Evolutionary conservation across 306 rosid genomes (phyloP).

Genomic region (Fagus sylvatica): DNA sequence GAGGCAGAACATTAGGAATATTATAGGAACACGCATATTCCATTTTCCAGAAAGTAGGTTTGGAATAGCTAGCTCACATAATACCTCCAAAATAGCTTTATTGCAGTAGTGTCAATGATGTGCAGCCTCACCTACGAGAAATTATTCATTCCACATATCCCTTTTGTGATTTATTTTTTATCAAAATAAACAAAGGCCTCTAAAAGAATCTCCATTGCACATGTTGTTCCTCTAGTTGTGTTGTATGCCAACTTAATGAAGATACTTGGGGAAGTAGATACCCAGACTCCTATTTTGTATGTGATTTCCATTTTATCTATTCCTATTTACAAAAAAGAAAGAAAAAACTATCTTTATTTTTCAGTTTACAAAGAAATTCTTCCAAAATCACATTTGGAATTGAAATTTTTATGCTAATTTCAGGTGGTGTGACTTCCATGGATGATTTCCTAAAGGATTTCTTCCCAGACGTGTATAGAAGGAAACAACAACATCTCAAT

Average conservation of each 20-base stretch:
- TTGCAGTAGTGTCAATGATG: conserved; percentile 10
- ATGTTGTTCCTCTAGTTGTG: too few relatives aligned
- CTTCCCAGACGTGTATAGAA: conserved; percentile 67
- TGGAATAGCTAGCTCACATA: not conserved
- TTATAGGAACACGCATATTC: not conserved
- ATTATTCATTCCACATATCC: not conserved
- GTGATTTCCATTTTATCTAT: not conserved
- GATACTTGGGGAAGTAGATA: too few relatives aligned
- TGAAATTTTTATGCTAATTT: conserved; percentile 1
- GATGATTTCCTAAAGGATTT: conserved; percentile 78
- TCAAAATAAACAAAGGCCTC: not conserved
- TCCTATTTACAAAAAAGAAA: not conserved
- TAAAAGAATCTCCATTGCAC: not conserved
- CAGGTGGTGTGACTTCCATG: conserved; percentile 97
- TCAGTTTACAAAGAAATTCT: not conserved
- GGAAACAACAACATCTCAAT: conserved; percentile 58
- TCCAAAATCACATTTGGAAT: not conserved
- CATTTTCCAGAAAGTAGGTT: not conserved
- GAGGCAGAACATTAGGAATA: not conserved
- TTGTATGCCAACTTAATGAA: too few relatives aligned
- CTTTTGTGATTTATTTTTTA: not conserved
- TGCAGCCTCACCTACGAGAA: conserved; percentile 21
- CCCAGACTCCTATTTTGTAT: too few relatives aligned
- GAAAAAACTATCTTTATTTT: not conserved
- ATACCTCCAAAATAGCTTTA: not conserved